Base-by-base conservation (phyloP, 176 grass and related monocot species). In the Bolboschoenus planiculmis region DNA sequence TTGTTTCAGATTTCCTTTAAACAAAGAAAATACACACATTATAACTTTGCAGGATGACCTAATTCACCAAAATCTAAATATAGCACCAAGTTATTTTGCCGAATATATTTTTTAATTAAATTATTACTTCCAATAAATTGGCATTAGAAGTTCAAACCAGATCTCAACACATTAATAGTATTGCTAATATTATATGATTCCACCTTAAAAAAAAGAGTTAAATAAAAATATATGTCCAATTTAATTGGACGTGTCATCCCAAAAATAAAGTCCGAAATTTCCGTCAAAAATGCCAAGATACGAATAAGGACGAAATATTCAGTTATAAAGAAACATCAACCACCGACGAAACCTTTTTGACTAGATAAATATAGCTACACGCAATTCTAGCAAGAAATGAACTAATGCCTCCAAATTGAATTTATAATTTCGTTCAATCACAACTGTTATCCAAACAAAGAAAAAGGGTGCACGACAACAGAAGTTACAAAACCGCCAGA, bases 331-430 rank as follows among this genome's bases (percentile, higher is more conserved):
- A 72, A 73, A 4, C 15, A 67, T 31, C 14, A 37, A 14, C 23
- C 10, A 74, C 68, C 29, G 68, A 74, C 40, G 68, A 47, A 26
- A 65, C 56, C 34, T 73, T 24, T 42, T 73, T 73, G n/a, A 73
- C 39, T 46, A 7, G 0, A 47, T 21, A 35, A 21, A 9, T 37
- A 68, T 35, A n/a, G 35, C 64, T 37, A 39, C 64, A 68, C 64
- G 64, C 64, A 68, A 68, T 40, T 67, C 64, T 68, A 20, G 64
- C 64, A 20, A 68, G 64, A 68, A 68, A 68, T 40, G 40, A 40
- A 21, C 18, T 68, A 37, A 68, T 21, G 35, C 40, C 42, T 27
- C 37, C 68, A 47, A 43, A 47, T 27, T 74, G 40, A 44, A 72
- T 43, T 72, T 44, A 72, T 72, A 72, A 72, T 26, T 46, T 72